Evolutionary conservation across 441 rosid species (phyloP).

Genomic region (Aleurites moluccanus): DNA sequence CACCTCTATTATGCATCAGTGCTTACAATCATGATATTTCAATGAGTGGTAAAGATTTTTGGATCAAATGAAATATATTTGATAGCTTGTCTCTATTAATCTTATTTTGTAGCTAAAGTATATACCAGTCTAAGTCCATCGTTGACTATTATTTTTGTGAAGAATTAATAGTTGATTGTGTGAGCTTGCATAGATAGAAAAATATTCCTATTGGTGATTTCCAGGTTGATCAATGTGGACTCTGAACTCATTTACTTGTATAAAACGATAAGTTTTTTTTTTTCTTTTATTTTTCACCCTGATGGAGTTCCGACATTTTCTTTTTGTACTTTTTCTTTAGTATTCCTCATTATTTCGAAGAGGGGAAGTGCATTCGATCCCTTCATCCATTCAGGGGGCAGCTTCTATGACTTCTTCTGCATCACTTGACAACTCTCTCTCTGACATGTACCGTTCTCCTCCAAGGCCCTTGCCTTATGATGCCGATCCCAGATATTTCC

Average conservation of each 20-base stretch:
- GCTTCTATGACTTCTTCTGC: slow-evolving; percentile 58
- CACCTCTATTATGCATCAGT: background rate
- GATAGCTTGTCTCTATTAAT: background rate
- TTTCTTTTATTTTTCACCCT: slow-evolving; percentile 6
- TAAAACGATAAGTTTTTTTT: slow-evolving; percentile 4
- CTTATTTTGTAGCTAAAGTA: background rate
- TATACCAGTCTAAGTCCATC: background rate
- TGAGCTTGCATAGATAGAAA: slow-evolving; percentile 1
- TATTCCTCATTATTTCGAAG: slow-evolving; percentile 66
- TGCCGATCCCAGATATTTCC: slow-evolving; percentile 62
- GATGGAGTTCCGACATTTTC: slow-evolving; percentile 18
- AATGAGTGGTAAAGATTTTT: background rate
- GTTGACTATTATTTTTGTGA: slow-evolving; percentile 1
- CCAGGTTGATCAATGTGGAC: slow-evolving; percentile 13
- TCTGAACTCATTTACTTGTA: slow-evolving; percentile 12
- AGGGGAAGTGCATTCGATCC: slow-evolving; percentile 61
- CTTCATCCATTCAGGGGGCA: slow-evolving; percentile 67
- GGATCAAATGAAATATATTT: background rate
- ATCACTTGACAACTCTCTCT: slow-evolving; percentile 73
- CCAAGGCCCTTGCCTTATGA: slow-evolving; percentile 96
- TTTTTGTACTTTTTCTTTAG: slow-evolving; percentile 32
- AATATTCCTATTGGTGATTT: background rate
- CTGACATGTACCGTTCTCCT: slow-evolving; percentile 81
- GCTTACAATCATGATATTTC: background rate
- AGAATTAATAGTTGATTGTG: slow-evolving; percentile 5